Conservation (phyloP, 192 early-diverging fungal genomes). For the Linnemannia schmuckeri region DNA sequence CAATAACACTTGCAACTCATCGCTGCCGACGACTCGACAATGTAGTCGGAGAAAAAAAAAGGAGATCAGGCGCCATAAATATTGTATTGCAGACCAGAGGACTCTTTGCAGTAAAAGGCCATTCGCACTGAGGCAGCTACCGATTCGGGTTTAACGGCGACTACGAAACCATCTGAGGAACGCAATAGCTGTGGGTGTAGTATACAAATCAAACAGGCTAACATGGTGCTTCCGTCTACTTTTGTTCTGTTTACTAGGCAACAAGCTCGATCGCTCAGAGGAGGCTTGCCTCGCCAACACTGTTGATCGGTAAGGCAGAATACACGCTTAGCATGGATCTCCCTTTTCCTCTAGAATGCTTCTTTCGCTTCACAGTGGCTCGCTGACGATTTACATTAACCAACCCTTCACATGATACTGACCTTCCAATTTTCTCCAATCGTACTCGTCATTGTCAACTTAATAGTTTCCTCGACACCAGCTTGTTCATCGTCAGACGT, state of each 20-base stretch:
- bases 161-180: not conserved
- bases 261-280: conserved; percentile 66
- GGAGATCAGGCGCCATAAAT: not conserved
- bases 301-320: conserved; percentile 61
- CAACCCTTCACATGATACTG: not conserved
- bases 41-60: not conserved
- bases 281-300: conserved; percentile 71
- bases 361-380: not conserved
- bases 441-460: not conserved
- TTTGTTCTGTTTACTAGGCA: conserved; percentile 30
- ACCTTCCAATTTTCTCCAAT: not conserved
- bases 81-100: not conserved
- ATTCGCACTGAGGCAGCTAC: not conserved
- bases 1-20: not conserved
- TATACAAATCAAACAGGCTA: not conserved
- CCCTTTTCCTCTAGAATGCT: too few relatives aligned
- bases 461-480: conserved; percentile 68
- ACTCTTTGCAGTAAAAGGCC: not conserved
- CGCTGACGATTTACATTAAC: not conserved
- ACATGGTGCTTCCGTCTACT: not conserved
- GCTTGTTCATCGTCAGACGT: conserved; percentile 65
- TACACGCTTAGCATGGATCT: not conserved
- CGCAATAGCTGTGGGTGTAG: not conserved
- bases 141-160: not conserved
- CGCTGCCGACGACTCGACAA: not conserved